phyloP scores from a whole-genome alignment of 106 monocot genomes.

The Platanthera guangdongensis region DNA sequence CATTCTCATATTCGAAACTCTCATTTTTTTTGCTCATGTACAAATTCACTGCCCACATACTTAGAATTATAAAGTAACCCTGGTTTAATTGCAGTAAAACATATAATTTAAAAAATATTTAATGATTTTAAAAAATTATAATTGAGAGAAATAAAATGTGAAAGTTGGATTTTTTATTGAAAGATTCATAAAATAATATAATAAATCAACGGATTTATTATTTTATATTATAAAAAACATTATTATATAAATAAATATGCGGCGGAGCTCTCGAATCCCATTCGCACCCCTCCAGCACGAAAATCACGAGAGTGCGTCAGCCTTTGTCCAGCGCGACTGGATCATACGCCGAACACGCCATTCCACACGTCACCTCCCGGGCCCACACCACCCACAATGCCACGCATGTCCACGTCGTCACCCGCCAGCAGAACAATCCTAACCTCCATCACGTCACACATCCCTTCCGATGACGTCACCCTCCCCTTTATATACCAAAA shows the following conservation, averaged over 20 bases:
- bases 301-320: neutral
- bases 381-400: neutral
- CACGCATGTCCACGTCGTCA: slow-evolving; percentile 8
- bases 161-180: no score
- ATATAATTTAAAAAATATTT: no score
- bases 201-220: no score
- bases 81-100: no score
- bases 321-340: neutral
- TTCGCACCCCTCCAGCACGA: neutral
- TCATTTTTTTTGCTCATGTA: no score
- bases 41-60: no score
- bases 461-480: neutral
- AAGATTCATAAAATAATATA: no score
- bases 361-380: neutral
- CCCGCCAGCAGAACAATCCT: neutral
- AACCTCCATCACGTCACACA: neutral
- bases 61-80: no score
- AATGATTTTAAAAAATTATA: no score
- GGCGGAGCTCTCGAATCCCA: neutral
- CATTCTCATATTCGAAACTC: no score
- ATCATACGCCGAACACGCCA: neutral
- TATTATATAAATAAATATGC: neutral
- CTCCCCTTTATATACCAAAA: neutral
- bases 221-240: no score
- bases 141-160: no score